phyloP scores from a whole-genome alignment of 2,329 filamentous ascomycete genomes.

The Cladorrhinum sp. region DNA sequence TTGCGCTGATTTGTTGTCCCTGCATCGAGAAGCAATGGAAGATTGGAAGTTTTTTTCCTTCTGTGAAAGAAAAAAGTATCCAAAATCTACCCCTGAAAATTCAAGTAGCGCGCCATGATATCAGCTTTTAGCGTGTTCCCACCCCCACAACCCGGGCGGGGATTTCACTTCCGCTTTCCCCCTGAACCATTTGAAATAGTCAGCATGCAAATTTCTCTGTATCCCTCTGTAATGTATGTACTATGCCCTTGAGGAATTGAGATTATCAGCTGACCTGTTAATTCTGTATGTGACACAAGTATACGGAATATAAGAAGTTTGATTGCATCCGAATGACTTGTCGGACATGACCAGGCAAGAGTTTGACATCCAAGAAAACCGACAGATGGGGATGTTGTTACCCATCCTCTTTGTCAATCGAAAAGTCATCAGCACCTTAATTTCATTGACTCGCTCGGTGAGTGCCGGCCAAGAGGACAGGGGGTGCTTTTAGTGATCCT shows the following conservation, averaged over 20 bases:
- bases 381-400: not conserved
- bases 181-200: not conserved
- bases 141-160: not conserved
- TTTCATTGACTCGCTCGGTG: not conserved
- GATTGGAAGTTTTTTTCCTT: too few relatives aligned
- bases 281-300: not conserved
- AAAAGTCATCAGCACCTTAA: not conserved
- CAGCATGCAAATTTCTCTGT: too few relatives aligned
- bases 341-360: not conserved
- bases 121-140: not conserved
- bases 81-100: not conserved
- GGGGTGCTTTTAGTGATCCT: not conserved
- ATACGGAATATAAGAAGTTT: not conserved
- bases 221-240: not conserved
- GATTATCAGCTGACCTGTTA: not conserved
- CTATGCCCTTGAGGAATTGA: too few relatives aligned
- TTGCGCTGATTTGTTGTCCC: too few relatives aligned
- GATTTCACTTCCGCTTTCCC: not conserved
- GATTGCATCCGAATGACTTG: not conserved
- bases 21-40: too few relatives aligned
- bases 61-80: too few relatives aligned
- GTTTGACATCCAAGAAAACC: not conserved
- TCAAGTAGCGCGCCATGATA: not conserved
- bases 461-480: not conserved
- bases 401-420: not conserved